phyloP scores from a whole-genome alignment of 805 yeast species.

The Debaryomyces maramus region DNA sequence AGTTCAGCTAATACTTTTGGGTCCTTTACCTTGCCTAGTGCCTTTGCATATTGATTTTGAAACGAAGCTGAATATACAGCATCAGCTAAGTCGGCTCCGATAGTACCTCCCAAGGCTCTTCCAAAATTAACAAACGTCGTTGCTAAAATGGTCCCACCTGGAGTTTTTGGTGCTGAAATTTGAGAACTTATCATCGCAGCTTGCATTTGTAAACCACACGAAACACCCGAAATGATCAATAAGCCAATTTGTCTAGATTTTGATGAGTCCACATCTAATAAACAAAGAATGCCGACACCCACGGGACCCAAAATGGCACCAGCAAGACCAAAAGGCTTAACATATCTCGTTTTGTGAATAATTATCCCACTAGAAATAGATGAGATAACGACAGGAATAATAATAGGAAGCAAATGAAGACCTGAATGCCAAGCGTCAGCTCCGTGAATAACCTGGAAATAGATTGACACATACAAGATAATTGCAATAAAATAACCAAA shows the following conservation, averaged over 20 bases:
- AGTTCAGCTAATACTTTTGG: slow-evolving; percentile 20
- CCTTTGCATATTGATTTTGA: slow-evolving; percentile 11
- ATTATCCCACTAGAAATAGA: slow-evolving; percentile 39
- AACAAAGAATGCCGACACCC: slow-evolving; percentile 45
- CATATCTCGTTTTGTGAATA: slow-evolving; percentile 36
- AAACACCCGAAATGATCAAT: slow-evolving; percentile 47
- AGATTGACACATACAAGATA: slow-evolving; percentile 28
- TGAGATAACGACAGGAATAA: slow-evolving; percentile 38
- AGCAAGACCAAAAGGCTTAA: slow-evolving; percentile 41
- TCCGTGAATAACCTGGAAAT: slow-evolving; percentile 49
- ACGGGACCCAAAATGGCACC: slow-evolving; percentile 38
- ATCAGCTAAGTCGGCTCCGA: slow-evolving; percentile 45
- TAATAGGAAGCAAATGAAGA: slow-evolving; percentile 42
- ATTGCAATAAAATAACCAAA: slow-evolving; percentile 39
- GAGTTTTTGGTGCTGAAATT: slow-evolving; percentile 49
- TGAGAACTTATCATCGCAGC: slow-evolving; percentile 46
- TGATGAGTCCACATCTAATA: slow-evolving; percentile 42
- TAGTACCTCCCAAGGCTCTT: slow-evolving; percentile 47
- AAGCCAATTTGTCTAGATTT: slow-evolving; percentile 41
- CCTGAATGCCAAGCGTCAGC: slow-evolving; percentile 47
- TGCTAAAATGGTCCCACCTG: slow-evolving; percentile 50
- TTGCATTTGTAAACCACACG: slow-evolving; percentile 50
- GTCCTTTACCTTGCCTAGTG: slow-evolving; percentile 7
- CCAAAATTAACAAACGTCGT: slow-evolving; percentile 46
- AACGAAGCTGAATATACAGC: slow-evolving; percentile 35